A percentile compares a stretch with the other conserved stretches of the same genome.
phyloP scores from a whole-genome alignment of 2,329 filamentous ascomycete genomes.

The Hypoxylon sp. region DNA sequence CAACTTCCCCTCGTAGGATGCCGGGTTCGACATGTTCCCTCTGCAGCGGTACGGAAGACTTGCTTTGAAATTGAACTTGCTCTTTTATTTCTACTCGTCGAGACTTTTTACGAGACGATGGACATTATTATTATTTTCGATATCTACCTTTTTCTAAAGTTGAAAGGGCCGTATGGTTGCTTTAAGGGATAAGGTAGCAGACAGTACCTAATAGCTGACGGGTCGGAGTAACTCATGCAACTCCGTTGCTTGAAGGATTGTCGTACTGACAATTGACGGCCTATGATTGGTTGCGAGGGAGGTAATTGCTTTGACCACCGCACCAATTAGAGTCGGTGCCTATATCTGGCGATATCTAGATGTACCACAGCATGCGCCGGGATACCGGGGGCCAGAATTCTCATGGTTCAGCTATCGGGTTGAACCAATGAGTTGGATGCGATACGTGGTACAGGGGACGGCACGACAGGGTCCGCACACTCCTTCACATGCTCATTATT shows the following conservation, averaged over 20 bases:
- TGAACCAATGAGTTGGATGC: conserved; percentile 2
- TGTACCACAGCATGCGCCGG: not conserved
- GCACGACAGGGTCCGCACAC: too few species aligned
- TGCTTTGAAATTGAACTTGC: not conserved
- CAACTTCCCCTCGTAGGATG: conserved; percentile 18
- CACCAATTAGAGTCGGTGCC: conserved; percentile 4
- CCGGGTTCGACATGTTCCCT: conserved; percentile 15
- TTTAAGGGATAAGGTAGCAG: not conserved
- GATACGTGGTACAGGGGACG: not conserved
- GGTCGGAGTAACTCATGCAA: conserved; percentile 29
- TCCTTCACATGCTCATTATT: not conserved
- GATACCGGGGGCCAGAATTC: not conserved
- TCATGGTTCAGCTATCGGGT: not conserved
- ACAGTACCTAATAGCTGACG: conserved; percentile 4
- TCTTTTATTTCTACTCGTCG: not conserved
- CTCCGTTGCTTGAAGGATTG: conserved; percentile 1
- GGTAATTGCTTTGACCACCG: not conserved
- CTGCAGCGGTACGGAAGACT: not conserved
- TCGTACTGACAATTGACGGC: not conserved
- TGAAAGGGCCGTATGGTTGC: not conserved
- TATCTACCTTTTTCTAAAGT: not conserved
- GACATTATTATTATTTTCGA: not conserved
- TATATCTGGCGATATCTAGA: conserved; percentile 1
- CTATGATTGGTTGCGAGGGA: conserved; percentile 23
- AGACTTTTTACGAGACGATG: not conserved